Evolutionary conservation across 2,329 filamentous ascomycete species (phyloP).

Genomic region (Fusarium hainanense): DNA sequence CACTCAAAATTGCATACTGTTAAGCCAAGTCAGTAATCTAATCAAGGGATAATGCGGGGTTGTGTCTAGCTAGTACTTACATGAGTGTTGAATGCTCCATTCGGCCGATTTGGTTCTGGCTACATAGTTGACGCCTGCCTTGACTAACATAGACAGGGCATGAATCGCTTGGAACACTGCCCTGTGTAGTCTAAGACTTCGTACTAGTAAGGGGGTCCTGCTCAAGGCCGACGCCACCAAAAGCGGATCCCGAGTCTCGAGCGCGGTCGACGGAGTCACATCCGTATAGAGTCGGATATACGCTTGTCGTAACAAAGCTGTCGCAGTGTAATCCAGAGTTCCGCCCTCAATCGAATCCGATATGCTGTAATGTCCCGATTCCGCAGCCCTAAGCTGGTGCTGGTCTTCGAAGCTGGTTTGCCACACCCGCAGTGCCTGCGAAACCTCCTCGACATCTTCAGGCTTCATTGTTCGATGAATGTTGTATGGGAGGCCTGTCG

Average conservation of each 20-base stretch:
- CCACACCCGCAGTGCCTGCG: conserved; percentile 67
- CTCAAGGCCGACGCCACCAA: conserved; percentile 71
- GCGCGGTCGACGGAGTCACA: conserved; percentile 68
- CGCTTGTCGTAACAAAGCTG: conserved; percentile 67
- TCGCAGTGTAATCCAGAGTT: conserved; percentile 74
- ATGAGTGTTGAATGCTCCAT: conserved; percentile 72
- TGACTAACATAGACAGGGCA: conserved; percentile 74
- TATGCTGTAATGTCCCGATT: conserved; percentile 58
- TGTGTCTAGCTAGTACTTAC: conserved; percentile 54
- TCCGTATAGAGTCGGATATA: conserved; percentile 76
- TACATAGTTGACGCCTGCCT: conserved; percentile 71
- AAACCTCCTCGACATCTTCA: conserved; percentile 67
- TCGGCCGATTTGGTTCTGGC: conserved; percentile 69
- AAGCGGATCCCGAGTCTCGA: conserved; percentile 73
- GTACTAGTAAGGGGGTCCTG: conserved; percentile 66
- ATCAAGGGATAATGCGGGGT: neutral
- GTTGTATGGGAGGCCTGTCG: conserved; percentile 60
- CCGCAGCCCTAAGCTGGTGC: conserved; percentile 62
- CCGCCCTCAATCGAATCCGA: conserved; percentile 66
- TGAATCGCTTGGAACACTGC: conserved; percentile 76
- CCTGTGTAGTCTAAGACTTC: conserved; percentile 69
- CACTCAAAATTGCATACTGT: conserved; percentile 71
- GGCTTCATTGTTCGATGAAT: conserved; percentile 62
- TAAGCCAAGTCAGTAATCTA: conserved; percentile 26
- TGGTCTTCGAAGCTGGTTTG: conserved; percentile 68